Percentiles rank a stretch among this genome's conserved stretches.
These are phyloP conservation scores for Clarireedia sp. DNA, from an alignment of 2,329 filamentous ascomycete genomes.

Conservation along the genomic window DNA sequence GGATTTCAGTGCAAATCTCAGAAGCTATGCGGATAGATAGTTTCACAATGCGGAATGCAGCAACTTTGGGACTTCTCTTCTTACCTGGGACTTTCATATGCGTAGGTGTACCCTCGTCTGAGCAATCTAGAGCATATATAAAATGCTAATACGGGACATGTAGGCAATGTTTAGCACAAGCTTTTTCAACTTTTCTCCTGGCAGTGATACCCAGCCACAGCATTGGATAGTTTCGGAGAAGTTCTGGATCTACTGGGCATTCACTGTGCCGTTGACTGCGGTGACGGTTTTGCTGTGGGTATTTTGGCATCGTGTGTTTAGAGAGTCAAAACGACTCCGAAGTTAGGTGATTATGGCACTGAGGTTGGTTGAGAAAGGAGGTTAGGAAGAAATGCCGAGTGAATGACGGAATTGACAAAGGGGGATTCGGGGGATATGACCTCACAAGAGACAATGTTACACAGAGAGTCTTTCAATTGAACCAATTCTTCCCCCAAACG, in stretches of 20 bases:
- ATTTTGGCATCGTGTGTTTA: not conserved
- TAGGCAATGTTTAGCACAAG: constrained; percentile 3
- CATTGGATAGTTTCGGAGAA: not conserved
- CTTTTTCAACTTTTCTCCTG: constrained; percentile 4
- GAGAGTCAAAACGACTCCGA: not conserved
- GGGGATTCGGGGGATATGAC: too few species aligned
- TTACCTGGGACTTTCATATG: constrained; percentile 16
- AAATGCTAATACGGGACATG: not conserved
- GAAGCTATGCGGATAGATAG: constrained; percentile 8
- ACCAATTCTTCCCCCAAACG: too few species aligned
- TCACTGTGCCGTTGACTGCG: not conserved
- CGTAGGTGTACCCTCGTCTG: constrained; percentile 8
- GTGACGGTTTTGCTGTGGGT: not conserved
- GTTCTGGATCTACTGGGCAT: constrained; percentile 5
- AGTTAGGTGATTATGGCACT: not conserved
- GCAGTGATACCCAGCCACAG: not conserved
- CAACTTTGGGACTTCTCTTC: constrained; percentile 15
- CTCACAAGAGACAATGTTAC: too few species aligned
- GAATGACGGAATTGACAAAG: too few species aligned
- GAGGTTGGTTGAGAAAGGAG: not conserved
- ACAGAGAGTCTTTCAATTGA: too few species aligned
- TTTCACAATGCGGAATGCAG: constrained; percentile 15
- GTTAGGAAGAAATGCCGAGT: too few species aligned
- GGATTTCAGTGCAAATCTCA: not conserved
- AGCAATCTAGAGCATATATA: not conserved